Conservation (phyloP, 371 early-diverging fungal genomes). For the Capillidium rhysosporum region DNA sequence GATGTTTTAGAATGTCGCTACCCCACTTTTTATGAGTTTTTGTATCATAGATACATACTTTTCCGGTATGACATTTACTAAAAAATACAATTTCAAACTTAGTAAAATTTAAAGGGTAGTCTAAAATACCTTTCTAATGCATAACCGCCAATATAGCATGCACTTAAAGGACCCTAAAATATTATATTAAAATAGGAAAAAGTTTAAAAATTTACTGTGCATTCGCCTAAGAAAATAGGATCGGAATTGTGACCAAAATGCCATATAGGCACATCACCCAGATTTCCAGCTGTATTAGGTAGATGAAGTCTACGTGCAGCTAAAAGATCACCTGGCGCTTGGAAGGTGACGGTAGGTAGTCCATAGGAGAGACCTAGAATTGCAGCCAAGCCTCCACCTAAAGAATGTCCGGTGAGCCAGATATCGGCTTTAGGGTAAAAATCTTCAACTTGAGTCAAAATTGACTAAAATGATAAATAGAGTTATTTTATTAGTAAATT, state of each 20-base stretch:
- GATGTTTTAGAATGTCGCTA: slow-evolving; percentile 53
- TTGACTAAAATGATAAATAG: slow-evolving; percentile 13
- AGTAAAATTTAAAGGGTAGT: slow-evolving; percentile 3
- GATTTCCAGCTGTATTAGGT: slow-evolving; percentile 26
- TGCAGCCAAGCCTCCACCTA: slow-evolving; percentile 72
- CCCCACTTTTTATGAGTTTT: slow-evolving; percentile 44
- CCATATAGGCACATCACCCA: slow-evolving; percentile 24
- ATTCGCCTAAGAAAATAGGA: slow-evolving; percentile 81
- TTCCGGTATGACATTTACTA: slow-evolving; percentile 31
- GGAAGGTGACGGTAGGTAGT: slow-evolving; percentile 70
- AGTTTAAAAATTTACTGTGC: slow-evolving; percentile 24
- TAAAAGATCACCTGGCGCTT: slow-evolving; percentile 70
- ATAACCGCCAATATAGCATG: slow-evolving; percentile 79
- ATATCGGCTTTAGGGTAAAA: slow-evolving; percentile 47
- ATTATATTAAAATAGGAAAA: neutral
- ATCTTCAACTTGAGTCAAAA: slow-evolving; percentile 32
- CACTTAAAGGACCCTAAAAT: slow-evolving; percentile 36
- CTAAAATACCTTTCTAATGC: slow-evolving; percentile 63
- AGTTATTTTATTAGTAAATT: neutral
- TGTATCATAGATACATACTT: slow-evolving; percentile 43
- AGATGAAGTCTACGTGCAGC: slow-evolving; percentile 67
- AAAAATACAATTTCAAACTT: neutral
- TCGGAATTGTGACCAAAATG: slow-evolving; percentile 88
- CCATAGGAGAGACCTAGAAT: slow-evolving; percentile 71
- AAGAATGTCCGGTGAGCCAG: slow-evolving; percentile 84